A percentile compares a stretch with the other conserved stretches of the same genome.
phyloP scores from a whole-genome alignment of 148 eudicot genomes.

The Chenopodium formosanum region DNA sequence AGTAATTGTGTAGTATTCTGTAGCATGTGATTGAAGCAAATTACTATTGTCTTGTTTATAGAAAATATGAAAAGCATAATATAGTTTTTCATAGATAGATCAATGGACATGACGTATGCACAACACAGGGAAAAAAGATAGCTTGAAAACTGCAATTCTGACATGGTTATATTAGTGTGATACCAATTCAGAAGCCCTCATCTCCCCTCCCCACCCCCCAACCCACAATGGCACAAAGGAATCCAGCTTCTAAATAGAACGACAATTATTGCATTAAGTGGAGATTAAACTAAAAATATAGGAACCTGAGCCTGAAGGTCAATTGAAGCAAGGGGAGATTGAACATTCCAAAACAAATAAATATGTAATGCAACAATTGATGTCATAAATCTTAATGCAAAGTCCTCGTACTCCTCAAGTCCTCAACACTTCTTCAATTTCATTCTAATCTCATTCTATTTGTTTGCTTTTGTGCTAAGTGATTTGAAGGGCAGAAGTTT shows the following conservation, averaged over 20 bases:
- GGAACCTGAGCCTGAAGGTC: too few species aligned
- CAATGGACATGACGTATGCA: not conserved
- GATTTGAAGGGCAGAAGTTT: not conserved
- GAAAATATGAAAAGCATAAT: not conserved
- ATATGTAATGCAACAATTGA: too few species aligned
- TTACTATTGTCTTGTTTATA: not conserved
- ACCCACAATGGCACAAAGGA: too few species aligned
- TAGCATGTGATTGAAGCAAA: not conserved
- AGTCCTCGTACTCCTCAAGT: not conserved
- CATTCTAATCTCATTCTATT: not conserved
- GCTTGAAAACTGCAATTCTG: too few species aligned
- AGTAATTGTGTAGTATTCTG: not conserved
- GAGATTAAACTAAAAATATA: too few species aligned
- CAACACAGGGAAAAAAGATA: not conserved
- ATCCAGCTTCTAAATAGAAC: too few species aligned
- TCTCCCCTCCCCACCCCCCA: not conserved
- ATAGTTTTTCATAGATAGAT: not conserved
- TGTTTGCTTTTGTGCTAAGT: not conserved
- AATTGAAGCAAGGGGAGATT: too few species aligned
- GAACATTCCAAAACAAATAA: too few species aligned
- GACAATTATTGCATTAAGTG: too few species aligned
- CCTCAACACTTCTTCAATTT: not conserved
- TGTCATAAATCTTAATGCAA: too few species aligned
- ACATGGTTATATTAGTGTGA: not conserved
- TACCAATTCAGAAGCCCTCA: not conserved